Conservation (phyloP, 2,329 filamentous ascomycete species). For the Monosporascus sp. region DNA sequence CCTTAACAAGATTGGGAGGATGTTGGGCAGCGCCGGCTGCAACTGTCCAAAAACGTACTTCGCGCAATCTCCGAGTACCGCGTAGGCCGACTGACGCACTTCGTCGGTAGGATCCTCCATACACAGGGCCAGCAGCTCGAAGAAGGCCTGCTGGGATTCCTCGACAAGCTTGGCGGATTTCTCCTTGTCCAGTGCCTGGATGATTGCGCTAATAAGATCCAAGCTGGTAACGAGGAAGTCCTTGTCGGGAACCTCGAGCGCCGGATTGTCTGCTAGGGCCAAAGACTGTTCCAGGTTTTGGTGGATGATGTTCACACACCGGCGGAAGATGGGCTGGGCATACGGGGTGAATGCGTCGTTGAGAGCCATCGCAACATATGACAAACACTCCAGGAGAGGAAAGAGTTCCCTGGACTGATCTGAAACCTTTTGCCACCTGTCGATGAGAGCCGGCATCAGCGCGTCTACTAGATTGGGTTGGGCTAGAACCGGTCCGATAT, state of each 20-base stretch:
- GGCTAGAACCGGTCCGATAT: slow-evolving; percentile 78
- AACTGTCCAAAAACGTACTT: slow-evolving; percentile 86
- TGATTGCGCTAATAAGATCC: slow-evolving; percentile 86
- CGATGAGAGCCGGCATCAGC: slow-evolving; percentile 88
- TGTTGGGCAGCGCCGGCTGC: slow-evolving; percentile 63
- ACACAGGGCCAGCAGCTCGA: slow-evolving; percentile 84
- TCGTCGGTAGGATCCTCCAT: slow-evolving; percentile 90
- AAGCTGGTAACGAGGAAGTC: slow-evolving; percentile 95
- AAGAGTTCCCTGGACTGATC: slow-evolving; percentile 93
- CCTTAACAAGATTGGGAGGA: slow-evolving; percentile 77
- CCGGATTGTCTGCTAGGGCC: slow-evolving; percentile 61
- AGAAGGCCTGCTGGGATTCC: slow-evolving; percentile 75
- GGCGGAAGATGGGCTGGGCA: slow-evolving; percentile 76
- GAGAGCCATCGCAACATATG: slow-evolving; percentile 86
- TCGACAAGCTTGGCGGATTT: slow-evolving; percentile 74
- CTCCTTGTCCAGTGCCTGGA: slow-evolving; percentile 74
- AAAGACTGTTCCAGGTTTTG: slow-evolving; percentile 80
- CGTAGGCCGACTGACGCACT: slow-evolving; percentile 93
- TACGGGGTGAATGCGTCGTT: slow-evolving; percentile 79
- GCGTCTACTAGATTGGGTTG: slow-evolving; percentile 73
- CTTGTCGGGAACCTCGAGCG: slow-evolving; percentile 79
- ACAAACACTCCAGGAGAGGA: slow-evolving; percentile 90
- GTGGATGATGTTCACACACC: slow-evolving; percentile 89
- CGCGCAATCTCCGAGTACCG: slow-evolving; percentile 87
- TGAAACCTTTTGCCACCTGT: slow-evolving; percentile 78